Conservation (phyloP, 2,329 filamentous ascomycete genomes). For the Chrysosporium keratinophilum region DNA sequence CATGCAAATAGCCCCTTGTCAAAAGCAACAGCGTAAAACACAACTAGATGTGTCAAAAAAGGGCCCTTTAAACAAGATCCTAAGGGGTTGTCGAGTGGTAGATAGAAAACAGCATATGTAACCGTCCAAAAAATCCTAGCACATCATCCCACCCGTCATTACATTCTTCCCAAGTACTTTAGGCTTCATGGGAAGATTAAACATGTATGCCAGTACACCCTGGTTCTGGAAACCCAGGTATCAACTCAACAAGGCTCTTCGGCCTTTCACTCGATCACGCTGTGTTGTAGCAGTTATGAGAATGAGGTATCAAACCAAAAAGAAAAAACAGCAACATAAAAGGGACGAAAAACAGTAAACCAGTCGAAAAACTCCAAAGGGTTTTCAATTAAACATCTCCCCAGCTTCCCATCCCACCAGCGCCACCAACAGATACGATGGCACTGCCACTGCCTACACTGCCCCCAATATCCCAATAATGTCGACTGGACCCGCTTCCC, state of each 20-base stretch:
- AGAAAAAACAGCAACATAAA: not conserved
- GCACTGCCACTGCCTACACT: slow-evolving; percentile 66
- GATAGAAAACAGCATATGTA: too few relatives aligned
- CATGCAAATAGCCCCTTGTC: not conserved
- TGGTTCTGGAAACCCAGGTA: not conserved
- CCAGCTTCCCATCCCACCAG: slow-evolving; percentile 64
- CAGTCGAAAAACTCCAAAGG: not conserved
- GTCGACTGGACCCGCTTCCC: slow-evolving; percentile 58
- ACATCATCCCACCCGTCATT: not conserved
- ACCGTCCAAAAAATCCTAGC: not conserved
- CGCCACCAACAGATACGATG: slow-evolving; percentile 55
- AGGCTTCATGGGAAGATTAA: not conserved
- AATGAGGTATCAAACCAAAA: not conserved
- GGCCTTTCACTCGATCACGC: not conserved
- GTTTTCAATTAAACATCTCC: slow-evolving; percentile 50
- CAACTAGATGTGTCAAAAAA: too few relatives aligned
- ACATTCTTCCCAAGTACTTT: not conserved
- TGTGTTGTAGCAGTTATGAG: not conserved
- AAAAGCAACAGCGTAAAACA: not conserved
- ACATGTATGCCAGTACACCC: not conserved
- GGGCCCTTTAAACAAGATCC: too few relatives aligned
- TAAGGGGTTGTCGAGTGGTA: too few relatives aligned
- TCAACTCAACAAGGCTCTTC: not conserved
- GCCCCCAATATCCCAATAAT: slow-evolving; percentile 87
- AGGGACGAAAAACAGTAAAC: not conserved